Conservation (phyloP, 306 rosid genomes). For the Dryas alaskensis region DNA sequence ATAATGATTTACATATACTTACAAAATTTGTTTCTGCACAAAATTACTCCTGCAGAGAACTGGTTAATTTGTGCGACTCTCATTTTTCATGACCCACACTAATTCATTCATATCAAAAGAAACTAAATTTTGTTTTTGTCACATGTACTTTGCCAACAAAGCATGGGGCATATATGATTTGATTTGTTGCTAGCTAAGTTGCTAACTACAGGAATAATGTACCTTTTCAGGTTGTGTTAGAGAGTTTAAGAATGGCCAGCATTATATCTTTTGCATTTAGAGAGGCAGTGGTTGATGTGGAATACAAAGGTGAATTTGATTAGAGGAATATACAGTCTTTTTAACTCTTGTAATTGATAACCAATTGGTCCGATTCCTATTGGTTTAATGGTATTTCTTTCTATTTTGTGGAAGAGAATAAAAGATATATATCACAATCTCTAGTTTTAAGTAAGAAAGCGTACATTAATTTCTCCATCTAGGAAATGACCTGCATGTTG, state of each 20-base stretch:
- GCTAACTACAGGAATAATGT: constrained; percentile 23
- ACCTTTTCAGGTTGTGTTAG: constrained; percentile 61
- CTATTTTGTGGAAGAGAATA: no score
- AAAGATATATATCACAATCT: neutral
- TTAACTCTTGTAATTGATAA: no score
- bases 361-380: no score
- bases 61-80: no score
- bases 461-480: neutral
- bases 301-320: constrained; percentile 59
- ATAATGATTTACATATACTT: neutral
- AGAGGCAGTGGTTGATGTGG: constrained; percentile 91
- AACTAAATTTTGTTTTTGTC: neutral
- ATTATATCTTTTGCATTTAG: constrained; percentile 85
- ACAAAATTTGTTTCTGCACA: neutral
- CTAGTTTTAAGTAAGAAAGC: neutral
- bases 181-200: constrained; percentile 14
- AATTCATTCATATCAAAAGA: no score
- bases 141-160: neutral
- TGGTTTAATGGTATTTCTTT: no score
- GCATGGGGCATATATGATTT: neutral
- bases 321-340: neutral
- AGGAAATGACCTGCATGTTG: neutral
- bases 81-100: no score
- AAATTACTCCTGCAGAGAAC: no score
- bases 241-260: constrained; percentile 90